Evolutionary conservation across 495 filamentous ascomycete genomes (phyloP).

Genomic region (Emericellopsis terricola): DNA sequence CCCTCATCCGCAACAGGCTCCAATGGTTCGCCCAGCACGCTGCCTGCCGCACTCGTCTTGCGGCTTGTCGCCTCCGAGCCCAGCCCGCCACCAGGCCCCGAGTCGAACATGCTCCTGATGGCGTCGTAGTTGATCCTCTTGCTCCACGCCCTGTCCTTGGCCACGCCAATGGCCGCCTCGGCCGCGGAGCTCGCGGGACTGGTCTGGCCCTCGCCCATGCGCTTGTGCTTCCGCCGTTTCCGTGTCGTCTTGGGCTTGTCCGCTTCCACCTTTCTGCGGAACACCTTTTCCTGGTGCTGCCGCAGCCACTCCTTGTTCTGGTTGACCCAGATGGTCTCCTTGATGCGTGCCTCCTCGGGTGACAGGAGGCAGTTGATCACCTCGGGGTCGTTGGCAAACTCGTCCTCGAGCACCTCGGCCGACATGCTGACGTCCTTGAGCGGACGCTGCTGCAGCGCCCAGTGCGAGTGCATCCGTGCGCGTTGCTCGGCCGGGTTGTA

Average conservation of each 20-base stretch:
- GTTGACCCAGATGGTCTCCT: conserved; percentile 84
- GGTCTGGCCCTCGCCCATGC: conserved; percentile 39
- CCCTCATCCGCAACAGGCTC: conserved; percentile 2
- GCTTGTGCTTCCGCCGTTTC: conserved; percentile 29
- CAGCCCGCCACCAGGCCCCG: conserved; percentile 7
- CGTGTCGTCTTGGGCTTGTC: conserved; percentile 32
- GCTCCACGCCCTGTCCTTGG: conserved; percentile 52
- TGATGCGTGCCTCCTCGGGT: conserved; percentile 50
- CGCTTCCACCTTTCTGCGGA: conserved; percentile 43
- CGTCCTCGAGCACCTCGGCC: conserved; percentile 46
- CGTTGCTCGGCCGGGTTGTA: conserved; percentile 22
- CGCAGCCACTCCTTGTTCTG: conserved; percentile 84
- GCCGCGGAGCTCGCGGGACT: conserved; percentile 39
- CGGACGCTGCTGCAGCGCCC: conserved; percentile 10
- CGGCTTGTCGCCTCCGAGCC: conserved; percentile 14
- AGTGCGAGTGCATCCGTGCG: conserved; percentile 15
- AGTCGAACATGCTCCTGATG: conserved; percentile 36
- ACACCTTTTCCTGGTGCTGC: conserved; percentile 56
- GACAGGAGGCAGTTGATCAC: conserved; percentile 59
- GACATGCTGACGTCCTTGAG: conserved; percentile 20
- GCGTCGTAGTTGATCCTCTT: conserved; percentile 74
- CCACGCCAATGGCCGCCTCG: conserved; percentile 57
- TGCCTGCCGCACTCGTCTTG: conserved; percentile 9
- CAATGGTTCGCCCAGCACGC: conserved; percentile 5
- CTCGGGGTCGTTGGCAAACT: conserved; percentile 79